These are phyloP conservation scores for Parsonsia alboflavescens DNA, from an alignment of 257 asterid species.

Conservation along the genomic window DNA sequence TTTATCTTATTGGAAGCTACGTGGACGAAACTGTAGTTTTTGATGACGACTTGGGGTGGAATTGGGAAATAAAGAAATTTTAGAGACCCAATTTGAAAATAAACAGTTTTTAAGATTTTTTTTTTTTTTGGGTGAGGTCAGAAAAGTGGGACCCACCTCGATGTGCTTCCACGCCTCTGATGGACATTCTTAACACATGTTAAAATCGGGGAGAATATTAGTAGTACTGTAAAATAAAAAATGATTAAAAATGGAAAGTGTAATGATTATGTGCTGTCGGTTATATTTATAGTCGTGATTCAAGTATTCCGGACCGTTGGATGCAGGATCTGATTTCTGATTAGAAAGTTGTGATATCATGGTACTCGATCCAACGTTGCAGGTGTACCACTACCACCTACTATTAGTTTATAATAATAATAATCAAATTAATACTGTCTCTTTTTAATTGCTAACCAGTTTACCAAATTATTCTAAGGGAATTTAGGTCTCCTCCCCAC, in stretches of 20 bases:
- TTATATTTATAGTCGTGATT: conserved; percentile 18
- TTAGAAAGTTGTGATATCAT: conserved; percentile 17
- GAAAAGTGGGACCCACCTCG: background rate
- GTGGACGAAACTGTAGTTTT: conserved; percentile 8
- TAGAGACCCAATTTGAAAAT: background rate
- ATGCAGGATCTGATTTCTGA: conserved; percentile 4
- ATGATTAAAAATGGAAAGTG: background rate
- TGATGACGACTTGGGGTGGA: background rate
- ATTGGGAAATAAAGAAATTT: background rate
- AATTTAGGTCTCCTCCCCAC: too few species aligned
- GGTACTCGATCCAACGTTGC: conserved; percentile 25
- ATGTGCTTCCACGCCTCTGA: conserved; percentile 2
- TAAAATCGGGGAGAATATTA: background rate
- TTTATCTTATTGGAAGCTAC: conserved; percentile 4
- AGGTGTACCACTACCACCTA: background rate
- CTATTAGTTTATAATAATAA: too few species aligned
- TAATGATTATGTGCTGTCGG: conserved; percentile 22
- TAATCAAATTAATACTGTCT: too few species aligned
- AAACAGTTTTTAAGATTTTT: too few species aligned
- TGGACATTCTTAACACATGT: conserved; percentile 17
- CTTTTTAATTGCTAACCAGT: too few species aligned
- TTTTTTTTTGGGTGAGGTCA: background rate
- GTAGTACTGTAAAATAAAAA: too few species aligned
- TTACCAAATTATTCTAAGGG: too few species aligned
- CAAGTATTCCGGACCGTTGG: conserved; percentile 9